phyloP scores from a whole-genome alignment of 768 basidiomycete species.

The Hysterangium stoloniferum region DNA sequence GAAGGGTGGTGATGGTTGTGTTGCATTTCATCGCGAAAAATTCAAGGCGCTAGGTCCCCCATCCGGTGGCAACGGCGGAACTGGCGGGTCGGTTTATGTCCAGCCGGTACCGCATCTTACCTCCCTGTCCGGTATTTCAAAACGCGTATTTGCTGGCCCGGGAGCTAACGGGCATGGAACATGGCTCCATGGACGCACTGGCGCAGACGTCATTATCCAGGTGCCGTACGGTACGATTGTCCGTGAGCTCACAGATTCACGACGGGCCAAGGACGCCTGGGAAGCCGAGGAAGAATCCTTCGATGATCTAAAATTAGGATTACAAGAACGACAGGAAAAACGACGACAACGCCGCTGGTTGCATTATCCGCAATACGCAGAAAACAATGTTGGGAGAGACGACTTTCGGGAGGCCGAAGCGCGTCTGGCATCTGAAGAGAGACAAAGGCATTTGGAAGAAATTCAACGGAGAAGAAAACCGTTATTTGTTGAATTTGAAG shows the following conservation, averaged over 20 bases:
- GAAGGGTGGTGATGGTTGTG: conserved; percentile 84
- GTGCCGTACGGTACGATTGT: conserved; percentile 92
- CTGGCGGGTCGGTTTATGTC: conserved; percentile 83
- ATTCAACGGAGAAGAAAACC: conserved; percentile 37
- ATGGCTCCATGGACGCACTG: conserved; percentile 79
- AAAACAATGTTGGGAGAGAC: conserved; percentile 54
- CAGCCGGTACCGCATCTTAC: conserved; percentile 70
- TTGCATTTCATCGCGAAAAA: conserved; percentile 89
- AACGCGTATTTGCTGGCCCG: conserved; percentile 55
- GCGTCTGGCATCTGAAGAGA: conserved; percentile 50
- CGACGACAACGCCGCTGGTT: conserved; percentile 68
- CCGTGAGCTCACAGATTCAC: conserved; percentile 62
- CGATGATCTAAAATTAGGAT: conserved; percentile 43
- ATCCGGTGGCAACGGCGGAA: conserved; percentile 88
- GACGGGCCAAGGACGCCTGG: conserved; percentile 60
- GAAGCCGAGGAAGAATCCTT: conserved; percentile 50
- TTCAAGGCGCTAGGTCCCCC: conserved; percentile 79
- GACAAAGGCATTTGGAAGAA: conserved; percentile 44
- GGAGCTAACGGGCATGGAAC: conserved; percentile 76
- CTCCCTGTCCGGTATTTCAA: conserved; percentile 64
- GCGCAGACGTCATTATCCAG: conserved; percentile 60
- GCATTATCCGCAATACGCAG: conserved; percentile 65
- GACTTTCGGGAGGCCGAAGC: conserved; percentile 68
- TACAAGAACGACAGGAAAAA: conserved; percentile 43
- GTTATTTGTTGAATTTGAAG: conserved; percentile 50